phyloP scores from a whole-genome alignment of 805 yeast genomes.

The Monosporozyma unispora region DNA sequence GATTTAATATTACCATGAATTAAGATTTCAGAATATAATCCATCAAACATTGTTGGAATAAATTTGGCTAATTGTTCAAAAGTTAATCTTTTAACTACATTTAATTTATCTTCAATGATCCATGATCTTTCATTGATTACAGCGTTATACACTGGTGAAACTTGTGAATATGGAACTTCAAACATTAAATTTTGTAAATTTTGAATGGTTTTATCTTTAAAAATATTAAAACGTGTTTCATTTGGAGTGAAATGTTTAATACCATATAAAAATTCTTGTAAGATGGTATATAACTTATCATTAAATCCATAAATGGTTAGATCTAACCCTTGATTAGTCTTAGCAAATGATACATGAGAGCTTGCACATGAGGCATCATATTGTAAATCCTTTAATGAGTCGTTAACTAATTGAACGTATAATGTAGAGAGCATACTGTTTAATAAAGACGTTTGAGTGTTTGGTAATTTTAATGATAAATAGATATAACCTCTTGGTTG shows the following conservation, averaged over 20 bases:
- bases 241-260: slow-evolving; percentile 43
- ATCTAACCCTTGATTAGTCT: slow-evolving; percentile 62
- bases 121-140: slow-evolving; percentile 68
- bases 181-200: slow-evolving; percentile 60
- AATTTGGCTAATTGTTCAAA: slow-evolving; percentile 45
- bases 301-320: slow-evolving; percentile 70
- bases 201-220: slow-evolving; percentile 56
- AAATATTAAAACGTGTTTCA: slow-evolving; percentile 52
- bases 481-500: slow-evolving; percentile 78
- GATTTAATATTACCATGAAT: slow-evolving; percentile 64
- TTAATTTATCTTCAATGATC: slow-evolving; percentile 51
- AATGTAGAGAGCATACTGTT: slow-evolving; percentile 51
- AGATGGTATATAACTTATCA: slow-evolving; percentile 61
- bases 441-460: slow-evolving; percentile 48
- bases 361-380: slow-evolving; percentile 85
- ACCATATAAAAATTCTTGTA: slow-evolving; percentile 50
- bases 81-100: slow-evolving; percentile 37
- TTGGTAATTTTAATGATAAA: slow-evolving; percentile 56
- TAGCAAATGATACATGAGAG: slow-evolving; percentile 45
- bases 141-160: slow-evolving; percentile 51
- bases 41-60: slow-evolving; percentile 44
- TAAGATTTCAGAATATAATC: slow-evolving; percentile 60
- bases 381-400: slow-evolving; percentile 57
- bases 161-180: slow-evolving; percentile 70
- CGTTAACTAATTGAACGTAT: slow-evolving; percentile 63